Evolutionary conservation across 805 yeast species (phyloP), one percentile per base, ranked within the genome.

Genomic region (Torulaspora gathmanii): DNA sequence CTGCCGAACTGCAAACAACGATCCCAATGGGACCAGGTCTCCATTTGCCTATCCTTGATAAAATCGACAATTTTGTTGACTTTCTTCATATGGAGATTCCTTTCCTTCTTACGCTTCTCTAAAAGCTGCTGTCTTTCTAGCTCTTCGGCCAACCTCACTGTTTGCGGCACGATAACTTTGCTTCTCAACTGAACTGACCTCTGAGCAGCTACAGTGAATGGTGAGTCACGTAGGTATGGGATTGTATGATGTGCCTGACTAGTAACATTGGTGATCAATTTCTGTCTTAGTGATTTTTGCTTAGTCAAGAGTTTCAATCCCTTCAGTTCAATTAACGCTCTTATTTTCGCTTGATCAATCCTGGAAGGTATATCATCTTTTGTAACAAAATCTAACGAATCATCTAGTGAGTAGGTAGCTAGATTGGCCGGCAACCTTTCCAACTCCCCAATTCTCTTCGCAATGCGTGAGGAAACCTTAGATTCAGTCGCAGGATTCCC

Each of bases 131-230:
- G 83, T 59, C 80, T 83, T 57, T 84, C 88, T 46, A 86, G 70
- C 58, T 83, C 86, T 61, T 80, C 83, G 3, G 90, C 89, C 37
- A 86, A 68, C 49, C 82, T 72, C 4, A 87, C 84, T 1, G 95
- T 86, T 56, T 83, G 85, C 15, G 82, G 80, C 25, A 83, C 83
- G 47, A 79, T 79, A 42, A 82, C 75, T 60, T 84, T 86, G 27
- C 80, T 79, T 60, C 87, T 76, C 13, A 83, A 71, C 58, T 80
- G 80, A 46, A 79, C 74, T 0, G 86, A 77, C 59, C 95, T 72
- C 56, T 81, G 82, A 40, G 87, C 86, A 35, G 84, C 80, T 54
- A 77, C 70, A 2, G 83, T 75, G 39, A 76, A 70, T 4, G 86
- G 75, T 44, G 78, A 73, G 37, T 72, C 70, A 40, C 73, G 73